Evolutionary conservation across 371 early-diverging fungal species (phyloP), one percentile per base, ranked within the genome.

Genomic region (Rhizomucor miehei): DNA sequence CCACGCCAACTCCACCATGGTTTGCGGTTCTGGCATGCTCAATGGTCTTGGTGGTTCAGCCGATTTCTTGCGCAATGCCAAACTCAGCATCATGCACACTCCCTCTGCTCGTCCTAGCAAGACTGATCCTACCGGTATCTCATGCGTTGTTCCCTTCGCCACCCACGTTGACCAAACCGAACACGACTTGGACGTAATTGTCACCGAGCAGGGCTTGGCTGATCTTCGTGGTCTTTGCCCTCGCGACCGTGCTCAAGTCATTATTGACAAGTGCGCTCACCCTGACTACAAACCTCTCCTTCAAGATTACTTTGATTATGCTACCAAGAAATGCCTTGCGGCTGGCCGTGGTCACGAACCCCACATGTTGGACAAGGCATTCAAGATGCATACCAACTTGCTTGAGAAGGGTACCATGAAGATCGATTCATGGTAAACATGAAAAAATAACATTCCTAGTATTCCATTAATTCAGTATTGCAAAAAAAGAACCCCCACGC

Each of bases 331-430:
- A 52, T 79, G 80, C 52, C 65, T 79, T 43, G 69, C 69, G 51
- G 66, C 56, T 44, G 80, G 77, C 34, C 70, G 66, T 59, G 80
- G 73, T 50, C 80, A 79, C 57, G 67, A 79, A 60, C 80, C 80
- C 47, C 80, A 79, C 41, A 70, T 79, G 69, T 69, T 79, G 17
- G 80, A 79, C 40, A 76, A 72, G 63, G 80, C 77, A 10, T 79
- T 79, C 63, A 76, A 76, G 63, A 74, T 79, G 80, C 80, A 79
- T 52, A 65, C 65, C 48, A 77, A 77, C 66, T 60, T 76, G 47
- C 40, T 79, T 60, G 69, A 79, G 48, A 74, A 79, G n/a, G 75
- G 75, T 24, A 76, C 77, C 59, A 79, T 79, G 80, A 76, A 74
- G 66, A 62, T 79, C 46, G 69, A 76, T 9, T 71, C 73, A 39